These are phyloP conservation scores for Gelatoporia subvermispora DNA, from an alignment of 768 basidiomycete species.

Conservation along the genomic window DNA sequence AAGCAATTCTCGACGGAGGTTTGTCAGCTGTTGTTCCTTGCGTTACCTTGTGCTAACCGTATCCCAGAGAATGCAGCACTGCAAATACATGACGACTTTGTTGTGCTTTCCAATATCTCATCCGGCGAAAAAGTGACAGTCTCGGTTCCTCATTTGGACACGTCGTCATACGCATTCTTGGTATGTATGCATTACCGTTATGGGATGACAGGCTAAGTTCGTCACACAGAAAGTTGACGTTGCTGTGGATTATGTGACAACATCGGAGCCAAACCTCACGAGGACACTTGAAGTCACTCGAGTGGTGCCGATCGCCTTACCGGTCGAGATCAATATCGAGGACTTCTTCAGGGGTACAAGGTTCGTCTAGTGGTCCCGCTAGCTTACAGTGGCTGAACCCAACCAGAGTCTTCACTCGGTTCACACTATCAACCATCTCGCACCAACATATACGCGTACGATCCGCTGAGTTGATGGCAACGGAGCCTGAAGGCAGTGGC, in stretches of 20 bases:
- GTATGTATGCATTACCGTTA: neutral
- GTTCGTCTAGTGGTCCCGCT: constrained; percentile 35
- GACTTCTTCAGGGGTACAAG: constrained; percentile 89
- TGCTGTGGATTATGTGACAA: constrained; percentile 64
- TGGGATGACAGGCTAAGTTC: neutral
- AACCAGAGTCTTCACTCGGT: constrained; percentile 74
- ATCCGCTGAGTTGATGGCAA: constrained; percentile 49
- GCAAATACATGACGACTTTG: constrained; percentile 35
- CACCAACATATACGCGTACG: constrained; percentile 75
- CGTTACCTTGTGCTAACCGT: neutral
- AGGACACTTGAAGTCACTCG: constrained; percentile 53
- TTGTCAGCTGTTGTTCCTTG: constrained; percentile 2
- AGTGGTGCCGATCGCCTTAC: constrained; percentile 63
- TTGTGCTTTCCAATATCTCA: constrained; percentile 46
- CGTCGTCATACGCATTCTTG: constrained; percentile 42
- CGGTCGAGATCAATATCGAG: constrained; percentile 90
- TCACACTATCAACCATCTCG: constrained; percentile 80
- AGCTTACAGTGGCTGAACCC: constrained; percentile 1
- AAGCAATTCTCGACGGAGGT: constrained; percentile 39
- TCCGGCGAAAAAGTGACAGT: constrained; percentile 43
- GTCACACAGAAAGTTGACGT: constrained; percentile 62
- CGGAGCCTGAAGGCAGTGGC: constrained; percentile 38
- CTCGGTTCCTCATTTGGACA: constrained; percentile 62
- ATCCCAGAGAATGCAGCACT: constrained; percentile 18
- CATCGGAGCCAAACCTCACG: constrained; percentile 42